Evolutionary conservation across 495 filamentous ascomycete species (phyloP), one percentile per base, ranked within the genome.

Genomic region (Penicillium psychrofluorescens): DNA sequence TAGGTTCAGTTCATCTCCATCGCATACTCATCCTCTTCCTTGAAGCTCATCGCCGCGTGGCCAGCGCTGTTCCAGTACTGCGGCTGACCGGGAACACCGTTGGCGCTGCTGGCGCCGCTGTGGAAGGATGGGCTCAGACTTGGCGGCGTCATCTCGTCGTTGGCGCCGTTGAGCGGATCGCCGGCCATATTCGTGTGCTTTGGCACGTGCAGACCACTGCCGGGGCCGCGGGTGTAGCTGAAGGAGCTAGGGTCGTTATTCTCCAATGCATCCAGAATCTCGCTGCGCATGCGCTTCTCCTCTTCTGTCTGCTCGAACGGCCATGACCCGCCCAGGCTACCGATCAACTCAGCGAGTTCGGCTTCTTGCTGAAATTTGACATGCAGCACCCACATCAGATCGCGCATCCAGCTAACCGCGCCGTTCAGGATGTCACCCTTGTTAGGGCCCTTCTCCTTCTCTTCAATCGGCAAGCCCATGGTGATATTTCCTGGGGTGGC

Each of bases 381-480:
- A 51, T 94, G 78, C 33, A 95, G 68, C 60, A 90, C 78, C 92
- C 92, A 97, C 92, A 98, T 97, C 35, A 98, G 71, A 65, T 98
- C 92, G 36, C 91, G 82, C 47, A 85, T 95, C 92, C 92, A 98
- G 63, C 86, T 85, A 38, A 98, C 92, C 11, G 92, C 86, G 28
- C 92, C 92, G 59, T 97, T 97, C 43, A 98, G 81, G 41, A 98
- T 97, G 57, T 98, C 92, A 35, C 92, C 92, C 67, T 98, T 98
- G 74, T 97, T 97, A 0, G 92, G 92, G 1, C 94, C 94, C 51
- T 97, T 96, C 65, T 98, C 92, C 54, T 97, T 98, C 49, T 98
- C 92, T 53, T 98, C 92, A 27, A 91, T 79, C 0, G 90, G 87
- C 31, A 95, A 74, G 14, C 91, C 89, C 46, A 89, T 86, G 4